phyloP scores from a whole-genome alignment of 495 filamentous ascomycete genomes.

The Cryomyces antarcticus region DNA sequence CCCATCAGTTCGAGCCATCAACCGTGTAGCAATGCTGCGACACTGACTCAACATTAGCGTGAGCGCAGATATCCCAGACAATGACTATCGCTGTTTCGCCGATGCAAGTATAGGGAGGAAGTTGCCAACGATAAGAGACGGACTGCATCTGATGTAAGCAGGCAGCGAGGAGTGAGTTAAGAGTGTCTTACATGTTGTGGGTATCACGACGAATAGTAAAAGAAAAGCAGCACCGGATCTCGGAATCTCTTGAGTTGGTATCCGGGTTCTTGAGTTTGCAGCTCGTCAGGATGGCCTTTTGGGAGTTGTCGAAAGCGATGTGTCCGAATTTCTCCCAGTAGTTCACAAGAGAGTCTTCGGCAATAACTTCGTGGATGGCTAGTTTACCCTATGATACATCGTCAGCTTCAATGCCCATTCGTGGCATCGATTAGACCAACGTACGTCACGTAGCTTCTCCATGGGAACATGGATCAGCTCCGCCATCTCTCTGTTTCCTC shows the following conservation, averaged over 20 bases:
- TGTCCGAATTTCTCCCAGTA: slow-evolving; percentile 99
- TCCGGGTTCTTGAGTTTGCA: slow-evolving; percentile 80
- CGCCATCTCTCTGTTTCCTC: slow-evolving; percentile 97
- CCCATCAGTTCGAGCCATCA: no score
- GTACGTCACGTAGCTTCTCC: slow-evolving; percentile 74
- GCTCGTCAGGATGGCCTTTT: slow-evolving; percentile 90
- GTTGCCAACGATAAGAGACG: slow-evolving; percentile 86
- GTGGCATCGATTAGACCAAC: slow-evolving; percentile 13
- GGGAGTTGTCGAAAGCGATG: slow-evolving; percentile 92
- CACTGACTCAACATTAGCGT: no score
- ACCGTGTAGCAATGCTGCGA: no score
- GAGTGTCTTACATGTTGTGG: slow-evolving; percentile 88
- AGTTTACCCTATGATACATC: slow-evolving; percentile 76
- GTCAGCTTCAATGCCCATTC: slow-evolving; percentile 4
- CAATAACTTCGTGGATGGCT: slow-evolving; percentile 85
- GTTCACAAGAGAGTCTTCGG: slow-evolving; percentile 79
- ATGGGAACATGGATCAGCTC: slow-evolving; percentile 87
- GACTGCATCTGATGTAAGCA: slow-evolving; percentile 39
- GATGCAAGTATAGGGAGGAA: slow-evolving; percentile 87
- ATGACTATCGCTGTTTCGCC: no score
- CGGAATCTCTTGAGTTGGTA: slow-evolving; percentile 44
- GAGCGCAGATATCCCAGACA: no score
- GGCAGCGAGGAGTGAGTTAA: no score
- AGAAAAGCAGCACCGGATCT: slow-evolving; percentile 88
- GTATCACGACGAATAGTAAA: slow-evolving; percentile 88